These are phyloP conservation scores for Xerocomus potaroensis DNA, from an alignment of 768 basidiomycete genomes.

Conservation along the genomic window DNA sequence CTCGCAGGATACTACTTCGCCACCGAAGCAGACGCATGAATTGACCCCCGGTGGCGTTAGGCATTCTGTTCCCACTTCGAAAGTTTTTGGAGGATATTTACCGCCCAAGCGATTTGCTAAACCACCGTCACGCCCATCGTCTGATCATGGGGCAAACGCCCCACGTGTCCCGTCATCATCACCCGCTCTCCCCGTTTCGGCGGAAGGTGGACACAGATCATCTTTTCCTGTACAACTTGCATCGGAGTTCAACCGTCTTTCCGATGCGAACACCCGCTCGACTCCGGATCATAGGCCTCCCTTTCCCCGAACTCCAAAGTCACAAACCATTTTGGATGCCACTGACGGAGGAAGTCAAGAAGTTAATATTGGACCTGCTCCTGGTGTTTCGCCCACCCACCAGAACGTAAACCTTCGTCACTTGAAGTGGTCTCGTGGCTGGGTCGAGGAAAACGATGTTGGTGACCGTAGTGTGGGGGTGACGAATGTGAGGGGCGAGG, in stretches of 20 bases:
- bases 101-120: slow-evolving; percentile 1
- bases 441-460: slow-evolving; percentile 23
- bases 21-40: slow-evolving; percentile 1
- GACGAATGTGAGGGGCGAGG: slow-evolving; percentile 22
- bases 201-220: slow-evolving; percentile 11
- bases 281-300: slow-evolving; percentile 8
- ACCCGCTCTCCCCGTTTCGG: slow-evolving; percentile 4
- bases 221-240: slow-evolving; percentile 11
- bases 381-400: slow-evolving; percentile 22
- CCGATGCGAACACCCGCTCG: neutral
- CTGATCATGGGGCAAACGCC: neutral
- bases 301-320: slow-evolving; percentile 19
- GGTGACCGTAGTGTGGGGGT: slow-evolving; percentile 28
- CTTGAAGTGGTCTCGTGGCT: slow-evolving; percentile 23
- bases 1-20: neutral
- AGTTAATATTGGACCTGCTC: slow-evolving; percentile 20
- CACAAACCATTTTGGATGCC: slow-evolving; percentile 21
- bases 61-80: slow-evolving; percentile 6
- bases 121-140: neutral
- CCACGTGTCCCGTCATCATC: neutral
- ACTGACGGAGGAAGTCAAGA: slow-evolving; percentile 8
- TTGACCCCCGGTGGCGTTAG: slow-evolving; percentile 18
- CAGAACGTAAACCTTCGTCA: slow-evolving; percentile 30
- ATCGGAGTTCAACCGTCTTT: slow-evolving; percentile 9
- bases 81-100: neutral